Percentiles rank a stretch among this genome's conserved stretches.
phyloP scores from a whole-genome alignment of 768 basidiomycete genomes.

The Tylopilus subfusipes region DNA sequence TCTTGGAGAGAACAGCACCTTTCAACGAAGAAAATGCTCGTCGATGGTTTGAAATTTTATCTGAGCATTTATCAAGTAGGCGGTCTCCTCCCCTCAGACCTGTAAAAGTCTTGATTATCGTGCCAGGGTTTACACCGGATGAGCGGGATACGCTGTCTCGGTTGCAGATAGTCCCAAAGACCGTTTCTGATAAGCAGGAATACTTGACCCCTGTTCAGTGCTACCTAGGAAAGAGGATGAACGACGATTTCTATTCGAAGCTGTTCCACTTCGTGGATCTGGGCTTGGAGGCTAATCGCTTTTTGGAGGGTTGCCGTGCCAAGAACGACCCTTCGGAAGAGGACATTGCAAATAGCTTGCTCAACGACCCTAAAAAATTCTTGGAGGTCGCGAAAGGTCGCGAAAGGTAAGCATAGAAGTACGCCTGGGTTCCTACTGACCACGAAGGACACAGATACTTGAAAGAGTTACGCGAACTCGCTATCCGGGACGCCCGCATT shows the following conservation, averaged over 20 bases:
- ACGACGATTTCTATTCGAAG: slow-evolving; percentile 65
- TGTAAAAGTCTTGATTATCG: not conserved
- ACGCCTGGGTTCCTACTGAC: not conserved
- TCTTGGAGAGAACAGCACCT: slow-evolving; percentile 56
- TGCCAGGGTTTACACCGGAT: slow-evolving; percentile 49
- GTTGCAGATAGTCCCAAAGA: slow-evolving; percentile 47
- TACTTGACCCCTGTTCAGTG: slow-evolving; percentile 46
- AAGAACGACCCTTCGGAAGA: slow-evolving; percentile 79
- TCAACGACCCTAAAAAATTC: slow-evolving; percentile 64
- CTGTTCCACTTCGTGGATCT: slow-evolving; percentile 87
- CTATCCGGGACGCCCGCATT: slow-evolving; percentile 14
- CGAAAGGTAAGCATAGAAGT: slow-evolving; percentile 46
- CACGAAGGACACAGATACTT: not conserved
- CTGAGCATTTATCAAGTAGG: slow-evolving; percentile 53
- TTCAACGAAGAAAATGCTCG: slow-evolving; percentile 48
- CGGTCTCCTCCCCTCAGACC: slow-evolving; percentile 1
- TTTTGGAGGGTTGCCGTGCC: slow-evolving; percentile 81
- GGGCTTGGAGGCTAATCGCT: slow-evolving; percentile 70
- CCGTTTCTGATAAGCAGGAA: not conserved
- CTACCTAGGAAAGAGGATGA: slow-evolving; percentile 52
- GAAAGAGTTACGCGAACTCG: slow-evolving; percentile 72
- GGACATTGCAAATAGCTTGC: slow-evolving; percentile 64
- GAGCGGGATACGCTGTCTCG: slow-evolving; percentile 54
- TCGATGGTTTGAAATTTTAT: slow-evolving; percentile 62
- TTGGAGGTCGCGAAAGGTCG: slow-evolving; percentile 61